Conservation (phyloP, 2,329 filamentous ascomycete genomes). For the Bipolaris gigantea region DNA sequence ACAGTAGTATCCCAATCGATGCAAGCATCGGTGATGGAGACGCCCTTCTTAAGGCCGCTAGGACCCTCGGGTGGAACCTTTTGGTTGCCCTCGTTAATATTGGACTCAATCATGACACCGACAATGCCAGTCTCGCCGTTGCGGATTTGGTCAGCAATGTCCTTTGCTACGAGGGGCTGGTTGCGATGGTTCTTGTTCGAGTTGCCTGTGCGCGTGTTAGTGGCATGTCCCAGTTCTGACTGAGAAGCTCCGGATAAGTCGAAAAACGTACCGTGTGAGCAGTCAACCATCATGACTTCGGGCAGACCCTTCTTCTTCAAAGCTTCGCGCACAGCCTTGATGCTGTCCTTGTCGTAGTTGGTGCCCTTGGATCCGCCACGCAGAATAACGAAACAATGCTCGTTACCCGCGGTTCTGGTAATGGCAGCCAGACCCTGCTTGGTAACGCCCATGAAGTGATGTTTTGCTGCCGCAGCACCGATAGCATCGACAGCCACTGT, state of each 20-base stretch:
- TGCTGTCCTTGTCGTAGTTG: slow-evolving; percentile 87
- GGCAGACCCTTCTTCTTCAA: slow-evolving; percentile 81
- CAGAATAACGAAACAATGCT: slow-evolving; percentile 96
- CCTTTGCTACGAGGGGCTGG: slow-evolving; percentile 88
- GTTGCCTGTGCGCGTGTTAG: slow-evolving; percentile 65
- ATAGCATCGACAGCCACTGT: slow-evolving; percentile 95
- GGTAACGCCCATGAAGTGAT: slow-evolving; percentile 98
- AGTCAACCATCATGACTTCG: slow-evolving; percentile 95
- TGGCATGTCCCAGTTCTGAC: background rate
- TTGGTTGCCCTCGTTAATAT: slow-evolving; percentile 79
- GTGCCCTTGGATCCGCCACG: slow-evolving; percentile 88
- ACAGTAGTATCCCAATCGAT: slow-evolving; percentile 91
- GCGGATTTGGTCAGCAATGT: slow-evolving; percentile 80
- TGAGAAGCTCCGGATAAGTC: background rate
- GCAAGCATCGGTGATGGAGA: slow-evolving; percentile 95
- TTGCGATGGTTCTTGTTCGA: slow-evolving; percentile 97
- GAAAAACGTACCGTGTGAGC: slow-evolving; percentile 77
- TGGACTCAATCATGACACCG: slow-evolving; percentile 98
- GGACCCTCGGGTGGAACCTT: slow-evolving; percentile 86
- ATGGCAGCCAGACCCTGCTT: slow-evolving; percentile 97
- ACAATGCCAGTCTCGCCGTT: slow-evolving; percentile 86
- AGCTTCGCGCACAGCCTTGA: slow-evolving; percentile 76
- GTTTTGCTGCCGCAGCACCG: slow-evolving; percentile 74
- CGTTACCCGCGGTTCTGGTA: slow-evolving; percentile 88
- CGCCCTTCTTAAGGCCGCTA: slow-evolving; percentile 76